These are phyloP conservation scores for Aspergillus sparsus DNA, from an alignment of 495 filamentous ascomycete species.

Conservation along the genomic window DNA sequence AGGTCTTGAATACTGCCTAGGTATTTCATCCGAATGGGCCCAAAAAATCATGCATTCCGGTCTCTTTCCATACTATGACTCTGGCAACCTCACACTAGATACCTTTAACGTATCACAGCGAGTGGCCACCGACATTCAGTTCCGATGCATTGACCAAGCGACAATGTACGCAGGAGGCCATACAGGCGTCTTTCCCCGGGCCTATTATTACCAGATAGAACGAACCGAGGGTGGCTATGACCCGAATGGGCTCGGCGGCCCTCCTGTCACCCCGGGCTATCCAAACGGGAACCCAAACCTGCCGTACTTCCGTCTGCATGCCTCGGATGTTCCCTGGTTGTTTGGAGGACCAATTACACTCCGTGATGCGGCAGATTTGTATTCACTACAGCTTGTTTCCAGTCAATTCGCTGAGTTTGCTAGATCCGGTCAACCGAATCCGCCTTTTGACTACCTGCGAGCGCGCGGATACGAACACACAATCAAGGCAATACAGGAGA, in stretches of 20 bases:
- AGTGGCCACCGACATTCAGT: constrained; percentile 44
- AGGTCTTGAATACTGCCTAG: constrained; percentile 34
- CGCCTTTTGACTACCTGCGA: constrained; percentile 26
- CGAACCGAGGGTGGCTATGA: constrained; percentile 40
- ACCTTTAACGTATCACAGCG: constrained; percentile 45
- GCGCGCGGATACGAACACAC: constrained; percentile 36
- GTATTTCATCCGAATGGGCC: constrained; percentile 36
- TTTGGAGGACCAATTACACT: constrained; percentile 30
- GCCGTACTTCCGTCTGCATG: constrained; percentile 31
- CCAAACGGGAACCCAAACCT: constrained; percentile 38
- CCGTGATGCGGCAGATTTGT: constrained; percentile 28
- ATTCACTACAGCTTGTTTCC: constrained; percentile 28
- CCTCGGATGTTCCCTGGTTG: constrained; percentile 30
- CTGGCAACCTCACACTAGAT: constrained; percentile 46
- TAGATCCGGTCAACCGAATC: constrained; percentile 36
- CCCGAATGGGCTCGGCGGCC: constrained; percentile 42
- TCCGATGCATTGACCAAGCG: constrained; percentile 50
- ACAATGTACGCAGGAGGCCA: constrained; percentile 40
- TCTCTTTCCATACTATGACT: constrained; percentile 42
- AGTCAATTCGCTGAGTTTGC: constrained; percentile 38
- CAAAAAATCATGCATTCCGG: constrained; percentile 39
- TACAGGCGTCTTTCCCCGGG: constrained; percentile 33
- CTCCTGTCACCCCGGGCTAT: constrained; percentile 29
- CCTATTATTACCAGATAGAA: constrained; percentile 51
- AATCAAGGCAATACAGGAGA: constrained; percentile 23